phyloP scores from a whole-genome alignment of 352 stramenopile genomes.

The Pythium diclinum region DNA sequence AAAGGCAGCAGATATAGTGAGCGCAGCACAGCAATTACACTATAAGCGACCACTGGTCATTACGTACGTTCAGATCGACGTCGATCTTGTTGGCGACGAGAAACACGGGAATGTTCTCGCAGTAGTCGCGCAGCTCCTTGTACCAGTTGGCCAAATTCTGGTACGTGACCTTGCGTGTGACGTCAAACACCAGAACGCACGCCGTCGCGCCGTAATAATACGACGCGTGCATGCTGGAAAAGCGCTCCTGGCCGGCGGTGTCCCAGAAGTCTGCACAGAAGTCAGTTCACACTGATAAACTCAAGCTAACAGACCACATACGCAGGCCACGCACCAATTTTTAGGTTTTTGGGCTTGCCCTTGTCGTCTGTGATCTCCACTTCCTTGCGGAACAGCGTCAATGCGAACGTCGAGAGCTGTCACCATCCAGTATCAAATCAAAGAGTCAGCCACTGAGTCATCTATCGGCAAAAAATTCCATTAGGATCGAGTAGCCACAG shows the following conservation, averaged over 20 bases:
- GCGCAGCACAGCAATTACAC: background rate
- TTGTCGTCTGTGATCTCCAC: slow-evolving; percentile 69
- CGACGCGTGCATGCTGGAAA: slow-evolving; percentile 94
- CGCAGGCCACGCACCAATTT: slow-evolving; percentile 46
- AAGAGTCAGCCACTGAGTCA: background rate
- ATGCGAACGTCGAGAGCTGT: slow-evolving; percentile 93
- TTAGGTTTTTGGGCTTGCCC: slow-evolving; percentile 42
- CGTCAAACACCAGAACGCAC: slow-evolving; percentile 95
- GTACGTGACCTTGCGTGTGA: slow-evolving; percentile 95
- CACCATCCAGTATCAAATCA: background rate
- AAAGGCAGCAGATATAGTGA: background rate
- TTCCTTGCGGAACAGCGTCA: slow-evolving; percentile 94
- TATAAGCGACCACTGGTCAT: background rate
- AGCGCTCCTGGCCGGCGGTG: slow-evolving; percentile 94
- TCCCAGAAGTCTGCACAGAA: slow-evolving; percentile 91
- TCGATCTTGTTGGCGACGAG: slow-evolving; percentile 98
- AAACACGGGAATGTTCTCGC: slow-evolving; percentile 90
- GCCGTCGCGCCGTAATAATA: slow-evolving; percentile 95
- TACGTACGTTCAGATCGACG: slow-evolving; percentile 87
- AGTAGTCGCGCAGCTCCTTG: slow-evolving; percentile 92
- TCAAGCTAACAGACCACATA: background rate
- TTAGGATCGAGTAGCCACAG: no score
- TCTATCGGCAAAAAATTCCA: background rate
- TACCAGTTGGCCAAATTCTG: slow-evolving; percentile 91
- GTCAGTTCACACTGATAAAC: background rate